Conservation (phyloP, 2,329 filamentous ascomycete species). For the Ophiocordyceps camponoti-leonardi region DNA sequence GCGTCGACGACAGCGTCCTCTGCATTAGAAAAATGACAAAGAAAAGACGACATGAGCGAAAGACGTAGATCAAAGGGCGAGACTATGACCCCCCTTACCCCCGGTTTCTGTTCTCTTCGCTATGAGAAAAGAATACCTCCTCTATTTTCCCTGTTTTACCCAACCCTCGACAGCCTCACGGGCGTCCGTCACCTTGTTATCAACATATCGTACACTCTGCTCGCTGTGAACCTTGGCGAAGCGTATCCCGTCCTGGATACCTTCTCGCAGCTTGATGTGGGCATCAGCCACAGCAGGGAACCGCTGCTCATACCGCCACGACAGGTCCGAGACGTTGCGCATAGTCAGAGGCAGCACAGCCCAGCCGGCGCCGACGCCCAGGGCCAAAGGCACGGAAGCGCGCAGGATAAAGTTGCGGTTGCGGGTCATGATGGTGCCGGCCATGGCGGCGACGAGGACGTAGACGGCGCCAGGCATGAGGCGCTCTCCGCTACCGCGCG, state of each 20-base stretch:
- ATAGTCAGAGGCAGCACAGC: constrained; percentile 76
- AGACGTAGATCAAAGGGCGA: constrained; percentile 7
- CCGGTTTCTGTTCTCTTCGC: neutral
- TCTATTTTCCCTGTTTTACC: constrained; percentile 76
- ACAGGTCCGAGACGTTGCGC: constrained; percentile 68
- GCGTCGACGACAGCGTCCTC: too few species aligned
- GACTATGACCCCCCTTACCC: constrained; percentile 12
- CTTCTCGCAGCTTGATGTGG: constrained; percentile 55
- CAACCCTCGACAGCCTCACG: constrained; percentile 69
- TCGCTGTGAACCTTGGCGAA: constrained; percentile 61
- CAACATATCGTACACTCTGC: constrained; percentile 53
- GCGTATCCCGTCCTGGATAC: constrained; percentile 50
- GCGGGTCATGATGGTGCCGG: constrained; percentile 75
- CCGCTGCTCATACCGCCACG: constrained; percentile 86
- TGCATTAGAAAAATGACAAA: too few species aligned
- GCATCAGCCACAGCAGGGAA: constrained; percentile 70
- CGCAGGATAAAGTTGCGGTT: constrained; percentile 77
- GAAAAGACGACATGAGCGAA: too few species aligned
- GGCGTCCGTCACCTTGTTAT: constrained; percentile 62
- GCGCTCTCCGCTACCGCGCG: constrained; percentile 70
- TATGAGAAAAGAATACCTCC: neutral
- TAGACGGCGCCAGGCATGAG: constrained; percentile 83
- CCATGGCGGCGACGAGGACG: constrained; percentile 87
- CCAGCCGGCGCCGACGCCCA: constrained; percentile 74
- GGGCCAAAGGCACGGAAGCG: constrained; percentile 55